Conservation (phyloP, 2,329 filamentous ascomycete genomes). For the Penicillium digitatum region DNA sequence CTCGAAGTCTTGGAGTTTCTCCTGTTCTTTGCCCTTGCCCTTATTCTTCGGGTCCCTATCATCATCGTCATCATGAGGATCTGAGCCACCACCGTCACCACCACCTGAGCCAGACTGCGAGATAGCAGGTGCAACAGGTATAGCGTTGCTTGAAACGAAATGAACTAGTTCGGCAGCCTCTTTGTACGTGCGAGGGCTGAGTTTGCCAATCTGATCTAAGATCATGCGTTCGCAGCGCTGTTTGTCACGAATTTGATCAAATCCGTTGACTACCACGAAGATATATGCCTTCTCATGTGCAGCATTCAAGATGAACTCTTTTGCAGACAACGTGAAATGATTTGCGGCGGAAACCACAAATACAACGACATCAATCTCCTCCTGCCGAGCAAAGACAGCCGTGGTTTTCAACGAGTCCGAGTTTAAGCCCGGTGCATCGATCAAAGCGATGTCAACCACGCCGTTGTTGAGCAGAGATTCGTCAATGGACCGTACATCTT, state of each 20-base stretch:
- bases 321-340: conserved; percentile 96
- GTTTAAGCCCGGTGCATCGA: conserved; percentile 93
- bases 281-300: conserved; percentile 97
- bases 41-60: conserved; percentile 64
- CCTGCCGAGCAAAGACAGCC: conserved; percentile 91
- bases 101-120: conserved; percentile 48
- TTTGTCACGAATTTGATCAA: conserved; percentile 90
- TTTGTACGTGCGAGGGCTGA: conserved; percentile 92
- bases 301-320: conserved; percentile 93
- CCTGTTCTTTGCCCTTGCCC: conserved; percentile 82
- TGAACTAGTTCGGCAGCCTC: conserved; percentile 90
- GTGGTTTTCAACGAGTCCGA: conserved; percentile 96
- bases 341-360: conserved; percentile 98
- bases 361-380: conserved; percentile 97
- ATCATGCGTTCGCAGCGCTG: conserved; percentile 88
- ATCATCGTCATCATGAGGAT: conserved; percentile 48
- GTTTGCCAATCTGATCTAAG: conserved; percentile 75
- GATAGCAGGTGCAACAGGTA: conserved; percentile 65
- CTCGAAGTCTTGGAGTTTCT: conserved; percentile 86
- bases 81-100: conserved; percentile 54
- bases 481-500: conserved; percentile 81
- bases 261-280: conserved; percentile 98
- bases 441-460: conserved; percentile 94
- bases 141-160: conserved; percentile 95
- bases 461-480: conserved; percentile 95